Conservation (phyloP, 805 yeast genomes). For the Sugiyamaella qingdaonensis region DNA sequence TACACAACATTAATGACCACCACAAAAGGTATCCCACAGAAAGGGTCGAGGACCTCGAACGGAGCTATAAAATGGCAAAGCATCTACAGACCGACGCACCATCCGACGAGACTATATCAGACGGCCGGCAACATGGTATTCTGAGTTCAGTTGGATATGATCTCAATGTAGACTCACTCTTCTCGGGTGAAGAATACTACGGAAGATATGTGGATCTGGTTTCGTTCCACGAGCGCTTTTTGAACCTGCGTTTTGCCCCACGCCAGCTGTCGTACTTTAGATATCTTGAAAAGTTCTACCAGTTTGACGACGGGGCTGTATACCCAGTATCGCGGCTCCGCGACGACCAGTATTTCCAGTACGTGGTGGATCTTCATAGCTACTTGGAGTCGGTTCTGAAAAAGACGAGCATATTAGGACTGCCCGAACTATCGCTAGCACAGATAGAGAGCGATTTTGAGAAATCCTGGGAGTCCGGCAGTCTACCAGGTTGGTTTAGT, state of each 20-base stretch:
- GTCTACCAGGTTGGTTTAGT: slow-evolving; percentile 10
- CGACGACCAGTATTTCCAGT: slow-evolving; percentile 38
- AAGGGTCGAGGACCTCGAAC: slow-evolving; percentile 27
- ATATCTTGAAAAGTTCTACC: slow-evolving; percentile 46
- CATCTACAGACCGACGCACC: slow-evolving; percentile 5
- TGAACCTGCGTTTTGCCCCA: slow-evolving; percentile 40
- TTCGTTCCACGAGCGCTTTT: slow-evolving; percentile 49
- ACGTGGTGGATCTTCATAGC: slow-evolving; percentile 41
- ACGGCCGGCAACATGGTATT: slow-evolving; percentile 29
- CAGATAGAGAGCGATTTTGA: slow-evolving; percentile 30
- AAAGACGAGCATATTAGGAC: slow-evolving; percentile 47
- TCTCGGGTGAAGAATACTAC: slow-evolving; percentile 55
- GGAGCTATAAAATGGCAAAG: slow-evolving; percentile 17
- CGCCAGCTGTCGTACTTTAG: slow-evolving; percentile 41
- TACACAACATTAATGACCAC: slow-evolving; percentile 32
- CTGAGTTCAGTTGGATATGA: slow-evolving; percentile 50
- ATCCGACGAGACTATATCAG: slow-evolving; percentile 19
- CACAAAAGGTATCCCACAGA: slow-evolving; percentile 33
- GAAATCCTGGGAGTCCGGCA: slow-evolving; percentile 22
- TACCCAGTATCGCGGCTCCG: slow-evolving; percentile 23
- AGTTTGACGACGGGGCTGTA: slow-evolving; percentile 33
- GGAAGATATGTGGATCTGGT: slow-evolving; percentile 64
- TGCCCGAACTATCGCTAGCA: slow-evolving; percentile 34
- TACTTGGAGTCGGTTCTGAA: slow-evolving; percentile 50
- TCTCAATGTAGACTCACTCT: slow-evolving; percentile 46